Evolutionary conservation across 139 green algal species (phyloP).

Genomic region (Coccomyxa sp.): DNA sequence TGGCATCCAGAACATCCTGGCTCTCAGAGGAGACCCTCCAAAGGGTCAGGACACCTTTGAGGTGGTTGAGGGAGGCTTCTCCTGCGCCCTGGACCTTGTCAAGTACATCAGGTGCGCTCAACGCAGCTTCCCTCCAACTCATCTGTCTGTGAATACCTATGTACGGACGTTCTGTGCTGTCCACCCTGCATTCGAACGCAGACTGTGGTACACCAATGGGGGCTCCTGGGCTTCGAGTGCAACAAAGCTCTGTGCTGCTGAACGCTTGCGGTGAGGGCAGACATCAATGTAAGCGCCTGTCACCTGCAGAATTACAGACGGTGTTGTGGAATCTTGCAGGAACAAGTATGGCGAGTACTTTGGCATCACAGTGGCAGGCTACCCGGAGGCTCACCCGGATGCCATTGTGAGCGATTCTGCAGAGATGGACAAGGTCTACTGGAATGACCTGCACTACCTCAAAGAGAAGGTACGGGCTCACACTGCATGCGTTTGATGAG

Average conservation of each 20-base stretch:
- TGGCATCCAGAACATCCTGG: conserved; percentile 94
- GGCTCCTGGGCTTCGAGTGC: too few relatives aligned
- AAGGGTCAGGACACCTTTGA: conserved; percentile 84
- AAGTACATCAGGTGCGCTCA: conserved; percentile 90
- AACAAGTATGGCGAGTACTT: conserved; percentile 89
- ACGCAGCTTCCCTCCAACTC: too few relatives aligned
- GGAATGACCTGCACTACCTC: conserved; percentile 85
- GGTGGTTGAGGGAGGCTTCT: conserved; percentile 87
- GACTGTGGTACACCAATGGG: too few relatives aligned
- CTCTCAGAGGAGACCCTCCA: conserved; percentile 89
- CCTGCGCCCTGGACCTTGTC: conserved; percentile 91
- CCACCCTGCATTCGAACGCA: too few relatives aligned
- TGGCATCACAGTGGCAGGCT: conserved; percentile 88
- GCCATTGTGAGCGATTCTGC: conserved; percentile 77
- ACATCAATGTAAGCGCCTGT: not conserved
- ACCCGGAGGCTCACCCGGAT: conserved; percentile 96
- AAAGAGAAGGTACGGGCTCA: conserved; percentile 89
- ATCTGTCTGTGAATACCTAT: too few relatives aligned
- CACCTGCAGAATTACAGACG: not conserved
- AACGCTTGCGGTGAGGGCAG: too few relatives aligned
- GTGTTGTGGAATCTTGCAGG: conserved; percentile 14
- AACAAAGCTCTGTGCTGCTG: too few relatives aligned
- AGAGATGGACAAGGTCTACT: conserved; percentile 81
- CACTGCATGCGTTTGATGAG: too few relatives aligned
- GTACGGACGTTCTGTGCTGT: too few relatives aligned